Evolutionary conservation across 805 yeast genomes (phyloP), one percentile per base, ranked within the genome.

Genomic region (Monosporozyma unispora): DNA sequence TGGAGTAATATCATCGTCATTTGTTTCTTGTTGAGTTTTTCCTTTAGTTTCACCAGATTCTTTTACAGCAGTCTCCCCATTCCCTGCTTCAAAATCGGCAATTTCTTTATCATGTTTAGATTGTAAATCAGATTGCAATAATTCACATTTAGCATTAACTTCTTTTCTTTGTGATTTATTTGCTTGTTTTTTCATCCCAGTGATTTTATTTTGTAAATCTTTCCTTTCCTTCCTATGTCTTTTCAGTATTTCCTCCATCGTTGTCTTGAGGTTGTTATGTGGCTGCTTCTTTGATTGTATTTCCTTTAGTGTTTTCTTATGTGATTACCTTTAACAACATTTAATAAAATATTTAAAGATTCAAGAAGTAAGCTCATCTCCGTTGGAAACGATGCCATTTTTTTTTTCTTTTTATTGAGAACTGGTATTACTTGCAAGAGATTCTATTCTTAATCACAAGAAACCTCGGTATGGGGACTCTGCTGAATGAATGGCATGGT

Each of bases 161-260:
- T 79, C 80, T 63, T 84, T 85, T 57, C 84, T 77, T 46, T 82
- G 85, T 45, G 88, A 82, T 61, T 87, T 86, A 16, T 87, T 80
- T 2, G 91, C 90, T 65, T 83, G 91, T 58, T 87, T 87, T 69
- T 84, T 87, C 74, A 89, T 67, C 1, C 85, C 83, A 2, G 95
- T 87, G 28, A 80, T 72, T 28, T 77, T 75, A 9, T 85, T 83
- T 19, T 77, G 71, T 51, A 87, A 70, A 50, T 87, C 89, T 53
- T 80, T 76, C 49, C 64, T 66, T 63, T 88, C 95, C 59, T 81
- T 81, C 56, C 78, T 73, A 56, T 89, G 96, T 53, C 84, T 74
- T 12, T 53, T 49, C 45, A 59, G 39, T 28, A 64, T 12, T 23
- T 63, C 64, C 33, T 65, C 67, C 58, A 55, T 54, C 18, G 4